Evolutionary conservation across 1,284 basidiomycete species (phyloP).

Genomic region (Ganoderma sinense): DNA sequence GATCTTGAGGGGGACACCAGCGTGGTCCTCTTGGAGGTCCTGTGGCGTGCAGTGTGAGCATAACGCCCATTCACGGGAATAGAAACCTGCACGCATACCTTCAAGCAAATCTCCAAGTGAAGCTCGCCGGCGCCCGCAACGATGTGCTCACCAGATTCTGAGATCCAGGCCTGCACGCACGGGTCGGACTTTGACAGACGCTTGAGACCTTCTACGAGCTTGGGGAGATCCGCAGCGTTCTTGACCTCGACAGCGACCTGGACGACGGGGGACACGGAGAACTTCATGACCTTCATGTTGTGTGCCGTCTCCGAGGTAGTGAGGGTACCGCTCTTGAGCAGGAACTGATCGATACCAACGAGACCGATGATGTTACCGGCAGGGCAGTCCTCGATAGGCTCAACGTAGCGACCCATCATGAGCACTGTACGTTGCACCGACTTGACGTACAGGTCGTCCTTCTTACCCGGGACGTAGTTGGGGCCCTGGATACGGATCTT

Average conservation of each 20-base stretch:
- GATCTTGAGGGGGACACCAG: constrained; percentile 98
- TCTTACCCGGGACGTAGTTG: constrained; percentile 99
- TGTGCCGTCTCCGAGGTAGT: constrained; percentile 98
- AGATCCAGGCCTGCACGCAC: constrained; percentile 97
- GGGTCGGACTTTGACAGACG: constrained; percentile 99
- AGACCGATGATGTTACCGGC: constrained; percentile 99
- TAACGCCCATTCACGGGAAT: not conserved
- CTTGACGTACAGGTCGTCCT: constrained; percentile 98
- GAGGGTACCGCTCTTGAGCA: constrained; percentile 99
- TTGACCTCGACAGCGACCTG: constrained; percentile 99
- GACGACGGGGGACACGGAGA: constrained; percentile 99
- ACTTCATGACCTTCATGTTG: constrained; percentile 99
- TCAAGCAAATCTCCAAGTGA: constrained; percentile 99
- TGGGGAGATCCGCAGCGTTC: constrained; percentile 98
- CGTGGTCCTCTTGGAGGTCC: constrained; percentile 99
- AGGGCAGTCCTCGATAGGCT: constrained; percentile 99
- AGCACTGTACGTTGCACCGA: constrained; percentile 98
- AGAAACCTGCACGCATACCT: constrained; percentile 57
- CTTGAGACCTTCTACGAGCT: constrained; percentile 99
- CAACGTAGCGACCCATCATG: constrained; percentile 99
- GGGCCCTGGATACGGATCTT: constrained; percentile 99
- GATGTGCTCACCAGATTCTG: constrained; percentile 96
- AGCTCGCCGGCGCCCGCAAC: constrained; percentile 99
- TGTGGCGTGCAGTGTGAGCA: constrained; percentile 35
- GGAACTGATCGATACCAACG: constrained; percentile 99